Conservation (phyloP, 495 filamentous ascomycete genomes). For the Podospora australis region DNA sequence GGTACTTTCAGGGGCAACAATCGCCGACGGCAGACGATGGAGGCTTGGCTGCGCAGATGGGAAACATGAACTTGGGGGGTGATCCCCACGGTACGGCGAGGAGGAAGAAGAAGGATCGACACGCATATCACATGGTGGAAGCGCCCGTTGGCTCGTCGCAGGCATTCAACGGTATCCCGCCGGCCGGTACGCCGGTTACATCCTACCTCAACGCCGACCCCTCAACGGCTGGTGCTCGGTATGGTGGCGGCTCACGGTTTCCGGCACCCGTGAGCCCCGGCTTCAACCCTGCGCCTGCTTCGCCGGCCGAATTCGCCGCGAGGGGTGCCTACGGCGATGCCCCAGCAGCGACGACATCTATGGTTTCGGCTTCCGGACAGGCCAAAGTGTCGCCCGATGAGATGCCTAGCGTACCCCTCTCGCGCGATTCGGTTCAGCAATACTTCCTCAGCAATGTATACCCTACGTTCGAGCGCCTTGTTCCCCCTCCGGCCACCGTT, state of each 20-base stretch:
- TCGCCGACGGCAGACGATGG: conserved; percentile 35
- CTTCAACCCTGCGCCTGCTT: conserved; percentile 51
- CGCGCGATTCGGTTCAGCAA: conserved; percentile 71
- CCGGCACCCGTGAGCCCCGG: conserved; percentile 53
- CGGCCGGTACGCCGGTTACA: conserved; percentile 50
- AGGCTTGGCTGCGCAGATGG: conserved; percentile 80
- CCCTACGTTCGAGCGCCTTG: conserved; percentile 86
- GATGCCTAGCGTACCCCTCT: conserved; percentile 83
- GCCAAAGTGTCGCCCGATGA: conserved; percentile 84
- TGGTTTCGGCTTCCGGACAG: conserved; percentile 51
- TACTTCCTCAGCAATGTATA: conserved; percentile 85
- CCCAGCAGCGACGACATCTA: conserved; percentile 24
- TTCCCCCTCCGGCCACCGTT: conserved; percentile 82
- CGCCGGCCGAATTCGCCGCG: conserved; percentile 52
- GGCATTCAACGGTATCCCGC: conserved; percentile 59
- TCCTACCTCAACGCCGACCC: conserved; percentile 67
- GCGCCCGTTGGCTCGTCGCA: conserved; percentile 57
- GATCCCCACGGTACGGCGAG: conserved; percentile 47
- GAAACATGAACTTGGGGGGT: conserved; percentile 64
- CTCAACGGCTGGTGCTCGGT: conserved; percentile 25
- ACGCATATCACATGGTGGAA: conserved; percentile 87
- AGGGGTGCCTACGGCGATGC: conserved; percentile 34
- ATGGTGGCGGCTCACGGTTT: conserved; percentile 44
- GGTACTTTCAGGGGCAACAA: conserved; percentile 25
- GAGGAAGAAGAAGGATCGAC: conserved; percentile 88